Evolutionary conservation across 208 protist genomes (phyloP), one percentile per base, ranked within the genome.

Genomic region (Leishmania gerbilli): DNA sequence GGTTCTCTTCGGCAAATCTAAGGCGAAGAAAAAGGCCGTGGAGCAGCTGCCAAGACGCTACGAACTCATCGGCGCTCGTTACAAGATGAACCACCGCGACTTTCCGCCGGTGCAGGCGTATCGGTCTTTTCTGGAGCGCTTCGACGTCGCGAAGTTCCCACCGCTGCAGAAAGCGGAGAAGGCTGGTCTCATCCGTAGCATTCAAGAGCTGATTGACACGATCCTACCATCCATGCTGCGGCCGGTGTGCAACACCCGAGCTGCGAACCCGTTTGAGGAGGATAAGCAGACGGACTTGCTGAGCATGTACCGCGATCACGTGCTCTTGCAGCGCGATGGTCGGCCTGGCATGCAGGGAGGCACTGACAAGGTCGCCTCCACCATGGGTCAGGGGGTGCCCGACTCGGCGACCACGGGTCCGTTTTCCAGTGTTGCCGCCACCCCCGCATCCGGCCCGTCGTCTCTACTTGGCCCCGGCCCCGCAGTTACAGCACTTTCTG

Each of bases 1-100:
- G 15, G 42, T 82, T 4, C 53, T 98, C 42, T 98, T 97, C 79
- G 92, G 94, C 37, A 95, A 95, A 64, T 83, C 74, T 34, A 94
- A 92, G 79, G 89, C 89, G 69, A 88, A 89, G 79, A 84, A 82
- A 68, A 93, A 92, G 85, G 89, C 90, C 0, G n/a, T 89, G 15
- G 84, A 90, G 17, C 76, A 90, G 24, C 83, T 96, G 69, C 84
- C 85, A 55, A 79, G 82, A 15, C 92, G 88, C 53, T 96, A 93
- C 85, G 87, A 95, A 71, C 56, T 77, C 2, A 79, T 96, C 62
- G 89, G 87, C 31, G 72, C 85, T 40, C 86, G 87, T 74, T 94
- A 87, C 80, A 90, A 89, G 71, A 81, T 96, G 81, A 93, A 92
- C 75, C 69, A 79, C 74, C 81, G 79, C 60, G 90, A 95, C 77